Evolutionary conservation across 78 protist genomes (phyloP).

Genomic region (Dictyostelium purpureum): DNA sequence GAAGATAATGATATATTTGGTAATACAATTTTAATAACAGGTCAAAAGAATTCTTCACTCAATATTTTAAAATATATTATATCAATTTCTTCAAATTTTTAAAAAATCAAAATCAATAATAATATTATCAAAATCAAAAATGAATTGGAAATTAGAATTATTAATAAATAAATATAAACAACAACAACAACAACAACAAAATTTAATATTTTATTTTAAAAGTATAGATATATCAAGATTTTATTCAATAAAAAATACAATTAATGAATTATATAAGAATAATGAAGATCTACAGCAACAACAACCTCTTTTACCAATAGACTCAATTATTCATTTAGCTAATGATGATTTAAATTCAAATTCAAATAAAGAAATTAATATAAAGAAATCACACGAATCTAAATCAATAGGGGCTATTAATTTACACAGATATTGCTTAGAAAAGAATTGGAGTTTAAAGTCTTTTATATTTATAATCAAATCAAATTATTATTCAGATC

Average conservation of each 20-base stretch:
- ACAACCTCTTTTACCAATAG: neutral
- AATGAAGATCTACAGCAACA: neutral
- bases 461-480: constrained; percentile 38
- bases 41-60: neutral
- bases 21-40: neutral
- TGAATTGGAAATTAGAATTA: neutral
- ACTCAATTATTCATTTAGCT: neutral
- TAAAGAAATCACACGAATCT: constrained; percentile 5
- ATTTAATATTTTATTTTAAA: neutral
- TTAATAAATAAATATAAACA: neutral
- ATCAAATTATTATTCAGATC: neutral
- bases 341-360: too few relatives aligned
- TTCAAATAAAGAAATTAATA: neutral
- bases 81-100: too few relatives aligned
- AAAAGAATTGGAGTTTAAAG: constrained; percentile 5
- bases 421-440: constrained; percentile 29
- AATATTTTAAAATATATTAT: neutral
- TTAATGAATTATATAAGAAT: neutral
- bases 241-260: neutral
- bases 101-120: neutral
- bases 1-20: neutral
- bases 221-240: neutral
- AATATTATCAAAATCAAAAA: neutral
- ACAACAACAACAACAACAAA: neutral
- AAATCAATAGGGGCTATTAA: constrained; percentile 78